Evolutionary conservation across 805 yeast genomes (phyloP).

Genomic region (Phaffomyces antillensis): DNA sequence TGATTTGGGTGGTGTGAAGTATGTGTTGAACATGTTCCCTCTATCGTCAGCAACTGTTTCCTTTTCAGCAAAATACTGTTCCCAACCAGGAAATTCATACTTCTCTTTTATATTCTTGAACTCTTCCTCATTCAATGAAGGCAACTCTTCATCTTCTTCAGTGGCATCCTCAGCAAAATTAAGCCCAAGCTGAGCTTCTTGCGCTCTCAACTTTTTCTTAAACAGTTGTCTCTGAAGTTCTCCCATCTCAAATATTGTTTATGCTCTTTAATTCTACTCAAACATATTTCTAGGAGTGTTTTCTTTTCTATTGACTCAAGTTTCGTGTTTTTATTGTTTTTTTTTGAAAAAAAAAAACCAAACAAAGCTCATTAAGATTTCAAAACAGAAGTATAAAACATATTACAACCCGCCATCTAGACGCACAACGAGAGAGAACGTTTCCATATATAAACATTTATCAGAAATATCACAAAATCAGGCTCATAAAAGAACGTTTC

Average conservation of each 20-base stretch:
- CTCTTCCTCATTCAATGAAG: not conserved
- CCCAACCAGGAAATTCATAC: constrained; percentile 20
- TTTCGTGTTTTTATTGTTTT: not conserved
- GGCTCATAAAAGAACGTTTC: not conserved
- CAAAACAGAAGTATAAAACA: too few relatives aligned
- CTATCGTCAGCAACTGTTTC: constrained; percentile 14
- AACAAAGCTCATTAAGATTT: too few relatives aligned
- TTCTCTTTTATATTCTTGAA: not conserved
- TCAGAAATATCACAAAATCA: not conserved
- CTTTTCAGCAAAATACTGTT: constrained; percentile 27
- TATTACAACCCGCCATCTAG: too few relatives aligned
- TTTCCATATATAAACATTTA: too few relatives aligned
- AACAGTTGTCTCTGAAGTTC: constrained; percentile 10
- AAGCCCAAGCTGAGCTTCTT: constrained; percentile 6
- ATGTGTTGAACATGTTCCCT: constrained; percentile 42
- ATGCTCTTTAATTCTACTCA: too few relatives aligned
- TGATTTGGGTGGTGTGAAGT: constrained; percentile 45
- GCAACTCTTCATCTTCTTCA: not conserved
- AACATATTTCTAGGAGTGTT: too few relatives aligned
- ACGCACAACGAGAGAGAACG: too few relatives aligned
- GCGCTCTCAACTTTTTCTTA: constrained; percentile 7
- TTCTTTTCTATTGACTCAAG: too few relatives aligned
- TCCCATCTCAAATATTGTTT: constrained; percentile 2
- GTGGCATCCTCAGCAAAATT: constrained; percentile 1
- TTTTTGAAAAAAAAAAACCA: too few relatives aligned